Percentiles rank a stretch among this genome's conserved stretches.
Evolutionary conservation across 2,329 filamentous ascomycete species (phyloP).

Genomic region (Teratosphaeria nubilosa): DNA sequence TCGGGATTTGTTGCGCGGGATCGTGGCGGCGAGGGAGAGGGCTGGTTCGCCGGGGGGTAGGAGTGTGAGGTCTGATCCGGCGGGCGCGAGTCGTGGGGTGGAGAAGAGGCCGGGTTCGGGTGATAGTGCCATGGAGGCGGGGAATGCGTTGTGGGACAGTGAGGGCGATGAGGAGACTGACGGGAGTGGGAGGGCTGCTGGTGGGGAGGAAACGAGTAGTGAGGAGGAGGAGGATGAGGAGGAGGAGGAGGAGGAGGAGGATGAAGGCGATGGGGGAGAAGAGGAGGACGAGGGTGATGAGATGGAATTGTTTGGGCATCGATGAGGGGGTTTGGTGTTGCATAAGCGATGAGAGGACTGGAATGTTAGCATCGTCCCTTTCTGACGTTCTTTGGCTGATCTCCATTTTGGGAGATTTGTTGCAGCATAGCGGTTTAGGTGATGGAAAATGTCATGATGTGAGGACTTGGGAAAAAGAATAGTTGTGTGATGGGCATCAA

Average conservation of each 20-base stretch:
- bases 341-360: neutral
- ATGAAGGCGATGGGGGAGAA: constrained; percentile 9
- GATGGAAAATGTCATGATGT: neutral
- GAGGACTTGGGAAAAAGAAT: too few species aligned
- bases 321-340: constrained; percentile 4
- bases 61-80: constrained; percentile 11
- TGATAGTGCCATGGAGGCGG: constrained; percentile 1
- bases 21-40: neutral
- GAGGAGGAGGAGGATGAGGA: constrained; percentile 1
- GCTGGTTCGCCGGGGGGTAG: constrained; percentile 2
- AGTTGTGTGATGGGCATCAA: too few species aligned
- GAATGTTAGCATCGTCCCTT: neutral
- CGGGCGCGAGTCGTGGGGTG: neutral
- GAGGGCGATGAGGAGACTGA: constrained; percentile 7
- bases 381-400: neutral
- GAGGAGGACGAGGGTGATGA: constrained; percentile 9
- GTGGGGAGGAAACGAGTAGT: constrained; percentile 1
- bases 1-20: constrained; percentile 2
- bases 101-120: neutral
- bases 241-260: constrained; percentile 1
- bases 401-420: neutral
- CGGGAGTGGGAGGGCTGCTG: constrained; percentile 2
- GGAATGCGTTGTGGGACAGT: neutral
- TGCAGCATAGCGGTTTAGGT: neutral
- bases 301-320: constrained; percentile 19